Evolutionary conservation across 306 rosid genomes (phyloP).

Genomic region (Sicyos baderoa): DNA sequence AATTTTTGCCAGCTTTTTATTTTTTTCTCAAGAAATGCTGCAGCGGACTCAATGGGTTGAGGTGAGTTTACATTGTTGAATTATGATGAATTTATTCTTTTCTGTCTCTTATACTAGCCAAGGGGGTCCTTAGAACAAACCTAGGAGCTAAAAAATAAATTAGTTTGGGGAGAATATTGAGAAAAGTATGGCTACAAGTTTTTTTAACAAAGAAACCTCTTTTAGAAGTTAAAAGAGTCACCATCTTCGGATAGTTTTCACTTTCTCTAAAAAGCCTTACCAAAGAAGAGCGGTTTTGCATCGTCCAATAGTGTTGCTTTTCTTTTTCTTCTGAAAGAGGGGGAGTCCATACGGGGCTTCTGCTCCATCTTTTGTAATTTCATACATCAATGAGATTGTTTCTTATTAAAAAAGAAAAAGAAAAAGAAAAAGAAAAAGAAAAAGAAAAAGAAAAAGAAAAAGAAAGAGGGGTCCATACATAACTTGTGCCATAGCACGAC

Average conservation of each 20-base stretch:
- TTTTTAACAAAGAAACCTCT: not conserved
- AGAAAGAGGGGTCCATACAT: too few relatives aligned
- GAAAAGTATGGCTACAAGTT: not conserved
- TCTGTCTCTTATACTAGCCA: not conserved
- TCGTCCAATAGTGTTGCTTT: not conserved
- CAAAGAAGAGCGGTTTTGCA: not conserved
- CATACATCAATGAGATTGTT: too few relatives aligned
- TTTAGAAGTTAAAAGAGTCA: not conserved
- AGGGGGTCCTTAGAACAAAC: not conserved
- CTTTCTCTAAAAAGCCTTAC: not conserved
- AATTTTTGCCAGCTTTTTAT: slow-evolving; percentile 44
- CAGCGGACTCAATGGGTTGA: slow-evolving; percentile 70
- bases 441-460: too few relatives aligned
- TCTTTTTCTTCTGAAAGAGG: too few relatives aligned
- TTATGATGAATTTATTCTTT: slow-evolving; percentile 16
- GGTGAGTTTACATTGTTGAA: slow-evolving; percentile 44
- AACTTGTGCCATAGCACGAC: too few relatives aligned
- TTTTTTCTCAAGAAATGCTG: slow-evolving; percentile 35
- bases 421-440: too few relatives aligned
- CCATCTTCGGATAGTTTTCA: not conserved
- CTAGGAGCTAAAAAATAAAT: not conserved
- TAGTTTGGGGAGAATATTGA: not conserved
- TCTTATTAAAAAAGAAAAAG: too few relatives aligned
- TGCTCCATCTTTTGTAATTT: too few relatives aligned
- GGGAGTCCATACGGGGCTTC: too few relatives aligned